phyloP scores from a whole-genome alignment of 2,329 filamentous ascomycete genomes.

The Curvularia sp. region DNA sequence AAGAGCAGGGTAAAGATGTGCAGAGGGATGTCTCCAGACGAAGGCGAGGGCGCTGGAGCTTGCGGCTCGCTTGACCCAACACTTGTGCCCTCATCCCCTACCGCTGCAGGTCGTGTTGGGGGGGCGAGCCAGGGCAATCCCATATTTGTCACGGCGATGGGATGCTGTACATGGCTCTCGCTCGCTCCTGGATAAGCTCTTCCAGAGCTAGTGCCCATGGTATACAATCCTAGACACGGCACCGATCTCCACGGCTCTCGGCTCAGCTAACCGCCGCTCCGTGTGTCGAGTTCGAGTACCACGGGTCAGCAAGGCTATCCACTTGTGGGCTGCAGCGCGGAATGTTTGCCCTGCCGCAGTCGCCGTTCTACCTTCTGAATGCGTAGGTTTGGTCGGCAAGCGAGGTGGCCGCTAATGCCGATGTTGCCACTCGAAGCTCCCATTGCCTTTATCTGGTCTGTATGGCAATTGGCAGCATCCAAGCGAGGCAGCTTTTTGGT shows the following conservation, averaged over 20 bases:
- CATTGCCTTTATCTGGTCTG: not conserved
- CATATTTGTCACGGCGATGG: slow-evolving; percentile 21
- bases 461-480: not conserved
- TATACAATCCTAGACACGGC: slow-evolving; percentile 31
- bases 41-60: not conserved
- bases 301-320: slow-evolving; percentile 12
- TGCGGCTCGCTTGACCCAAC: slow-evolving; percentile 3
- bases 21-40: slow-evolving; percentile 2
- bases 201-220: slow-evolving; percentile 27
- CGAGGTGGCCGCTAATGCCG: slow-evolving; percentile 14
- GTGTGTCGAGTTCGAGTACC: slow-evolving; percentile 32
- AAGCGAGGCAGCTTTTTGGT: not conserved
- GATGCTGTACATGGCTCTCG: slow-evolving; percentile 15
- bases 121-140: slow-evolving; percentile 9
- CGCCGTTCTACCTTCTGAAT: slow-evolving; percentile 18
- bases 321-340: slow-evolving; percentile 9
- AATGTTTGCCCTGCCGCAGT: slow-evolving; percentile 17
- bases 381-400: slow-evolving; percentile 14
- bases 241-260: slow-evolving; percentile 30
- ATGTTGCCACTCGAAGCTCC: slow-evolving; percentile 4
- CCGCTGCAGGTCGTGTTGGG: slow-evolving; percentile 16
- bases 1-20: slow-evolving; percentile 18
- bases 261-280: slow-evolving; percentile 42
- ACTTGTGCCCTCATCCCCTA: slow-evolving; percentile 8
- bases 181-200: slow-evolving; percentile 25